Evolutionary conservation across 1,284 basidiomycete genomes (phyloP), one percentile per base, ranked within the genome.

Genomic region (Kalmanozyma brasiliensis): DNA sequence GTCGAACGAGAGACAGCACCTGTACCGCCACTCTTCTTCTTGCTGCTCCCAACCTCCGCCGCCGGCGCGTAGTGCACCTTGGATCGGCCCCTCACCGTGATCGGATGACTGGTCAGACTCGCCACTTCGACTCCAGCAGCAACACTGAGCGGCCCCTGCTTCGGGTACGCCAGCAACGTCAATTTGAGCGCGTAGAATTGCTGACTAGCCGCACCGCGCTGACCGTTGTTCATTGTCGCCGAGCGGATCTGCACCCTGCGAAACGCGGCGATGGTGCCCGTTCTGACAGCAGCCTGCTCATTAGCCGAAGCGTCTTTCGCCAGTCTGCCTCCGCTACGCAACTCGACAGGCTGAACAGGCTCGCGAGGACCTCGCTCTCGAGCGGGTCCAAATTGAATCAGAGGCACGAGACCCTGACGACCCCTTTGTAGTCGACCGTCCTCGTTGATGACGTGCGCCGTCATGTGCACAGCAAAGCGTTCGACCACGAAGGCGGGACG

Each of bases 141-240:
- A 3, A 36, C 26, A 20, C 38, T 46, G 33, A 46, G 19, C 10
- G 45, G 11, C 4, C 30, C 42, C 32, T 44, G 33, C 9, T 24
- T 22, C 16, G 51, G 20, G n/a, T 46, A 65, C 14, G 63, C 68
- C 20, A 62, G 56, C 35, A 71, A 41, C 36, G 68, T 59, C 51
- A 71, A 42, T 42, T 66, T 65, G 46, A 71, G 63, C 6, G 59
- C 63, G 23, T 62, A 71, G 26, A 66, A 71, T n/a, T 71, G 68
- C 45, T 71, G 68, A 8, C 62, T 63, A 3, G 68, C 52, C 1
- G 58, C 44, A 0, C 68, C 63, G 11, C 57, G 32, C 38, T 71
- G 62, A 16, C 68, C 68, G 32, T 71, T 71, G 52, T 71, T 71
- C 48, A 71, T 61, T 40, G 68, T 71, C 8, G 68, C 68, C 4